Percentiles rank a stretch among this genome's conserved stretches.
Conservation (phyloP, 2,329 filamentous ascomycete genomes). For the Taxawa tesnikishii region DNA sequence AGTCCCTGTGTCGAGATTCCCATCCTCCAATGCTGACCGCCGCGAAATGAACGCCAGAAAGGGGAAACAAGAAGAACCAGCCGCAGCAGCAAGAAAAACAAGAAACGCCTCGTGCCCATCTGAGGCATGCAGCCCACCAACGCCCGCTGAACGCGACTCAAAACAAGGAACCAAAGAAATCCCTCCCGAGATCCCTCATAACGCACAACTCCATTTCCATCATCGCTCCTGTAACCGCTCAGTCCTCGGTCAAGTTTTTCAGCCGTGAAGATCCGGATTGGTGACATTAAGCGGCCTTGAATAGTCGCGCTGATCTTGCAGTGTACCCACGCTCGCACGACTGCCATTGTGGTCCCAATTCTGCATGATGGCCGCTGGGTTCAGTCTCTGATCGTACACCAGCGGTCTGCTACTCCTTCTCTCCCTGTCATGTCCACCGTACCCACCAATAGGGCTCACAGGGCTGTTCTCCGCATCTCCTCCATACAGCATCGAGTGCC, state of each 20-base stretch:
- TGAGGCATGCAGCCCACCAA: too few relatives aligned
- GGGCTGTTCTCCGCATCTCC: conserved; percentile 12
- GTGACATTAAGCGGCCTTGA: conserved; percentile 32
- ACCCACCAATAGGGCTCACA: conserved; percentile 15
- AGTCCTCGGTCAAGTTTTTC: conserved; percentile 1
- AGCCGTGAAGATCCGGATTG: conserved; percentile 17
- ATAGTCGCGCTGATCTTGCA: conserved; percentile 35
- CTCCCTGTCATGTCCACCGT: conserved; percentile 3
- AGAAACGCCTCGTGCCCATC: too few relatives aligned
- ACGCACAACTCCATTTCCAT: too few relatives aligned
- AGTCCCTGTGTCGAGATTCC: too few relatives aligned
- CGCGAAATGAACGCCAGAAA: too few relatives aligned
- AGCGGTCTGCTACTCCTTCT: conserved; percentile 28
- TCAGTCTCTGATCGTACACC: conserved; percentile 36
- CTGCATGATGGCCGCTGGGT: conserved; percentile 33
- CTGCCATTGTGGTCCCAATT: conserved; percentile 31
- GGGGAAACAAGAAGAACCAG: too few relatives aligned
- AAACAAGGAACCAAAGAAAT: too few relatives aligned
- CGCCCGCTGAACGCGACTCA: too few relatives aligned
- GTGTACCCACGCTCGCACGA: conserved; percentile 31
- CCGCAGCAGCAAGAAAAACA: too few relatives aligned
- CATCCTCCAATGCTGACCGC: too few relatives aligned
- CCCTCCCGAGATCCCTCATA: too few relatives aligned
- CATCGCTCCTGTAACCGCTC: too few relatives aligned
- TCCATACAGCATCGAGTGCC: conserved; percentile 20